phyloP scores from a whole-genome alignment of 441 rosid genomes.

The Populus hybrid region DNA sequence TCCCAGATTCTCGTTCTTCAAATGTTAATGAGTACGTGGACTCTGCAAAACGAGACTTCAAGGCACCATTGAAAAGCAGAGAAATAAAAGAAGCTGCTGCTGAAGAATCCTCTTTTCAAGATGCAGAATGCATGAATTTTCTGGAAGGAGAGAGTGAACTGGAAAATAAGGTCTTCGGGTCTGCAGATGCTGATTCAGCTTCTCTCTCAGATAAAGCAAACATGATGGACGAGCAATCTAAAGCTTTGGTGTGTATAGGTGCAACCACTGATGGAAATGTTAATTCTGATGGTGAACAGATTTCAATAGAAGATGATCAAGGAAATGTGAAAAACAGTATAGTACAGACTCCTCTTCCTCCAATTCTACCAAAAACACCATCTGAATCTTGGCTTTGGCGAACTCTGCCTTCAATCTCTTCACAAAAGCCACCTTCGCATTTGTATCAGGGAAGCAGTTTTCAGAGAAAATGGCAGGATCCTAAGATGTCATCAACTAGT shows the following conservation, averaged over 20 bases:
- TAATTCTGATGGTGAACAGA: constrained; percentile 19
- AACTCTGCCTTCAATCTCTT: constrained; percentile 54
- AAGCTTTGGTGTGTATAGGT: constrained; percentile 32
- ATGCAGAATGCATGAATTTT: constrained; percentile 15
- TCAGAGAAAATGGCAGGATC: constrained; percentile 36
- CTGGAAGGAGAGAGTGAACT: constrained; percentile 3
- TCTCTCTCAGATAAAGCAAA: constrained; percentile 20
- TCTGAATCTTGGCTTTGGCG: constrained; percentile 94
- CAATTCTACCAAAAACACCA: constrained; percentile 72
- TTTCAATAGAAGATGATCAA: constrained; percentile 26
- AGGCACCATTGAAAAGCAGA: constrained; percentile 19
- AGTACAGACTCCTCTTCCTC: constrained; percentile 41
- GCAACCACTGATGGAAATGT: constrained; percentile 24
- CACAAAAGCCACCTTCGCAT: constrained; percentile 38
- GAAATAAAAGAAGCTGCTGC: constrained; percentile 20
- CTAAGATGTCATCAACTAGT: constrained; percentile 27
- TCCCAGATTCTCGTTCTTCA: constrained; percentile 27
- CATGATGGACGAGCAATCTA: constrained; percentile 21
- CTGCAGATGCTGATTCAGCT: constrained; percentile 13
- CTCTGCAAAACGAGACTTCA: constrained; percentile 16
- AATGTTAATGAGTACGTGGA: constrained; percentile 23
- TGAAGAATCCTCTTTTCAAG: constrained; percentile 21
- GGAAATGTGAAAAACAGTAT: constrained; percentile 22
- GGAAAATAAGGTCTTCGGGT: constrained; percentile 8
- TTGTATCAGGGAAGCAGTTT: constrained; percentile 27